Conservation (phyloP, 2,329 filamentous ascomycete genomes). For the Aspergillus sp. region DNA sequence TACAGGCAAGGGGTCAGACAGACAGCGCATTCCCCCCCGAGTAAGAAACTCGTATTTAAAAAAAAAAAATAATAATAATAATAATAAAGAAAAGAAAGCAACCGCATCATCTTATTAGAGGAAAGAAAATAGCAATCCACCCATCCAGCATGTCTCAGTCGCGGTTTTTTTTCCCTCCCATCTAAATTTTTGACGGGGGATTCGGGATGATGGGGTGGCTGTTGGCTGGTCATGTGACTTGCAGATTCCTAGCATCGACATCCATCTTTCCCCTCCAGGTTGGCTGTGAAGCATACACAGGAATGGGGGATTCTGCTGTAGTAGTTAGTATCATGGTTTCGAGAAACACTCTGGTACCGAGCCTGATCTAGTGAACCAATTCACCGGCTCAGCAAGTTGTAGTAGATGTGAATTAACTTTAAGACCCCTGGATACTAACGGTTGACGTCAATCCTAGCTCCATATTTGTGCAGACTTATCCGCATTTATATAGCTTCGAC, state of each 20-base stretch:
- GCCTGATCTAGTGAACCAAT: neutral
- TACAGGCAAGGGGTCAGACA: neutral
- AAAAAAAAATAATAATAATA: neutral
- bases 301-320: neutral
- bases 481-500: neutral
- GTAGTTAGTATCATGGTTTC: neutral
- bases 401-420: neutral
- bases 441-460: slow-evolving; percentile 4
- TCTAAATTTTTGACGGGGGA: neutral
- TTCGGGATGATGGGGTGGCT: neutral
- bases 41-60: neutral
- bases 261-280: neutral
- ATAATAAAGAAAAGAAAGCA: neutral
- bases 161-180: slow-evolving; percentile 1
- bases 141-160: neutral
- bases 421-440: neutral
- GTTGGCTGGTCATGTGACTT: neutral
- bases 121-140: neutral
- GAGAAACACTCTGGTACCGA: neutral
- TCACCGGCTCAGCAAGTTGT: neutral
- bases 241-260: neutral
- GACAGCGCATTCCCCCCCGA: neutral
- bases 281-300: neutral
- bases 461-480: slow-evolving; percentile 1
- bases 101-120: neutral